Base-by-base conservation (phyloP, 2,329 filamentous ascomycete genomes). In the Paecilomyces fulvus region DNA sequence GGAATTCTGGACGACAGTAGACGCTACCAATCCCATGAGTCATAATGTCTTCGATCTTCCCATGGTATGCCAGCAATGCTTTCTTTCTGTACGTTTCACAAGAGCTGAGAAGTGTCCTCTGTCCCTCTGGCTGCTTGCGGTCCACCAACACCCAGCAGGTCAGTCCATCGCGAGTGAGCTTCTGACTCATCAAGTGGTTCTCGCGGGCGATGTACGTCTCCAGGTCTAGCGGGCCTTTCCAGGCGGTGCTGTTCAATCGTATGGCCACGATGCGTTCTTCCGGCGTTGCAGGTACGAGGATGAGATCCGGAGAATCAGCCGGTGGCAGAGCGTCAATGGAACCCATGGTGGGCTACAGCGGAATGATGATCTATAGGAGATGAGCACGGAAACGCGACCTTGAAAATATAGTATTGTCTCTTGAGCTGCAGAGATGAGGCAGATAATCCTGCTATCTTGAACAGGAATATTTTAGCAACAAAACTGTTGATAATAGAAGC, bases 1-100 rank as follows among this genome's bases (percentile, higher is more conserved):
- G 76, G 69, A 83, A 83, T 64, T 83, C 77, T 0, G 83, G 80
- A 46, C 84, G 80, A 3, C 86, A 90, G 69, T 86, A 94, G n/a
- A 95, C 90, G 58, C 86, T 89, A 12, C 85, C 89, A 56, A 95
- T 81, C 4, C 88, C 90, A 72, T 95, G 86, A 14, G 83, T 83
- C 9, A 73, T 57, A 9, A 78, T 75, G 49, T 80, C 77, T 63
- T 87, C 82, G 25, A 87, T 64, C 10, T 64, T 79, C 73, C 80
- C 79, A 62, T 77, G 77, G 23, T 82, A 73, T 1, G 73, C 73
- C 2, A 75, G 68, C 12, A 75, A 63, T 1, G 74, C 74, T 28
- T 64, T 68, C 60, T 77, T 77, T 23, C 65, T 67, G 55, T 74
- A 73, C 2, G 80, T 81, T 65, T 86, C 84, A 65, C 83, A 86